These are phyloP conservation scores for Taphrina pruni DNA, from an alignment of 1,139 yeast genomes.

Conservation along the genomic window DNA sequence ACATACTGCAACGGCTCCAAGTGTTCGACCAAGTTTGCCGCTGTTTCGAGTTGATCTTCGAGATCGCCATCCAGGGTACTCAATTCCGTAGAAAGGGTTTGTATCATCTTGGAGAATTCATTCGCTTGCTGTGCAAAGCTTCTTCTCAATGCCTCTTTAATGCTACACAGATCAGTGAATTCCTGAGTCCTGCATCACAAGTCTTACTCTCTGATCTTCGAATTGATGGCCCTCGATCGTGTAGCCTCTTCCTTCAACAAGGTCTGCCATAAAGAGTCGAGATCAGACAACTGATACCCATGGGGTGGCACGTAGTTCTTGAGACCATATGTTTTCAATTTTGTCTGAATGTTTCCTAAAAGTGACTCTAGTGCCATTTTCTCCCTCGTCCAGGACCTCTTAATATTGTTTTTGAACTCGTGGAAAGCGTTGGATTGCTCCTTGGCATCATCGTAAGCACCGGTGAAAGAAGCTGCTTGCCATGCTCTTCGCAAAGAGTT, in stretches of 20 bases:
- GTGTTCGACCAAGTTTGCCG: conserved; percentile 50
- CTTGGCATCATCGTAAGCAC: conserved; percentile 52
- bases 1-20: conserved; percentile 51
- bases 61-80: conserved; percentile 54
- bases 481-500: conserved; percentile 46
- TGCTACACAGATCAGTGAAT: conserved; percentile 41
- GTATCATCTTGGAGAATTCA: conserved; percentile 51
- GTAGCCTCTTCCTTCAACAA: conserved; percentile 52
- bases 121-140: conserved; percentile 58
- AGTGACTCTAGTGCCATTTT: conserved; percentile 53
- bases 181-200: not conserved
- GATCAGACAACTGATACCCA: conserved; percentile 50
- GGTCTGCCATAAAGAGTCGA: conserved; percentile 52
- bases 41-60: conserved; percentile 52
- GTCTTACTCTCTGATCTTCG: conserved; percentile 49
- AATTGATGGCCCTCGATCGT: conserved; percentile 52
- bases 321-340: conserved; percentile 54
- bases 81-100: conserved; percentile 50
- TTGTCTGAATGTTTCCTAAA: conserved; percentile 54
- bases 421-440: conserved; percentile 49
- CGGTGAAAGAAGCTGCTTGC: conserved; percentile 48
- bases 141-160: conserved; percentile 56
- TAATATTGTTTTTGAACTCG: conserved; percentile 51
- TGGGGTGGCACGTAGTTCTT: conserved; percentile 53
- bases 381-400: conserved; percentile 55